phyloP scores from a whole-genome alignment of 768 basidiomycete genomes.

The Auricularia cornea region DNA sequence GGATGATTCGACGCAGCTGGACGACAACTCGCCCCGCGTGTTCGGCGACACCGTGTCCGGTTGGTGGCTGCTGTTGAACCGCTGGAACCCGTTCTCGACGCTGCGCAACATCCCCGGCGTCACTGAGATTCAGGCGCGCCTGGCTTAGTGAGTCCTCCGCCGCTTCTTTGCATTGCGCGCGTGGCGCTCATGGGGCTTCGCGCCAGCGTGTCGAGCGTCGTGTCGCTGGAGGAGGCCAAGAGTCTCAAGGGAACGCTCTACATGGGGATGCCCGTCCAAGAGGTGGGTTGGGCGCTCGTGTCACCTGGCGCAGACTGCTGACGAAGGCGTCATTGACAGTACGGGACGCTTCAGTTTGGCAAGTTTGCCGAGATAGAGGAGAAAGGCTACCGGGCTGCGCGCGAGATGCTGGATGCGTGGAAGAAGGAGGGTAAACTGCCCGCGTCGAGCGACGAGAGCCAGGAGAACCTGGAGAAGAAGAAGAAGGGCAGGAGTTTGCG shows the following conservation, averaged over 20 bases:
- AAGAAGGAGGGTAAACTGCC: constrained; percentile 81
- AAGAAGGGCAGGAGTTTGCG: constrained; percentile 71
- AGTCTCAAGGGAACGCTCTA: constrained; percentile 81
- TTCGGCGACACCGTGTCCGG: constrained; percentile 95
- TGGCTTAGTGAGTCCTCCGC: constrained; percentile 88
- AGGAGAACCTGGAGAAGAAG: constrained; percentile 36
- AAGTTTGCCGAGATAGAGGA: constrained; percentile 84
- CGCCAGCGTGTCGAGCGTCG: constrained; percentile 85
- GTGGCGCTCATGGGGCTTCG: not conserved
- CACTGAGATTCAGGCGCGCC: constrained; percentile 86
- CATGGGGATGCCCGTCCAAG: constrained; percentile 90
- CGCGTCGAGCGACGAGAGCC: constrained; percentile 49
- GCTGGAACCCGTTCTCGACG: constrained; percentile 86
- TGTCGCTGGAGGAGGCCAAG: constrained; percentile 94
- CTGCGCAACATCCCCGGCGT: constrained; percentile 74
- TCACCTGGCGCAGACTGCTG: not conserved
- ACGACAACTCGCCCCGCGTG: constrained; percentile 90
- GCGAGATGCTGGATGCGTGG: constrained; percentile 65
- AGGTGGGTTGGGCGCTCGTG: constrained; percentile 37
- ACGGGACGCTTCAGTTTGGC: constrained; percentile 82
- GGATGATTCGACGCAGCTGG: constrained; percentile 41
- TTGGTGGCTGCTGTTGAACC: constrained; percentile 89
- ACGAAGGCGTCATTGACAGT: constrained; percentile 37
- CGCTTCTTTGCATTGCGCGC: not conserved
- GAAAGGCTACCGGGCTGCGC: constrained; percentile 69